Percentiles rank a stretch among this genome's conserved stretches.
Conservation (phyloP, 2,329 filamentous ascomycete genomes). For the Trichoderma asperellum region DNA sequence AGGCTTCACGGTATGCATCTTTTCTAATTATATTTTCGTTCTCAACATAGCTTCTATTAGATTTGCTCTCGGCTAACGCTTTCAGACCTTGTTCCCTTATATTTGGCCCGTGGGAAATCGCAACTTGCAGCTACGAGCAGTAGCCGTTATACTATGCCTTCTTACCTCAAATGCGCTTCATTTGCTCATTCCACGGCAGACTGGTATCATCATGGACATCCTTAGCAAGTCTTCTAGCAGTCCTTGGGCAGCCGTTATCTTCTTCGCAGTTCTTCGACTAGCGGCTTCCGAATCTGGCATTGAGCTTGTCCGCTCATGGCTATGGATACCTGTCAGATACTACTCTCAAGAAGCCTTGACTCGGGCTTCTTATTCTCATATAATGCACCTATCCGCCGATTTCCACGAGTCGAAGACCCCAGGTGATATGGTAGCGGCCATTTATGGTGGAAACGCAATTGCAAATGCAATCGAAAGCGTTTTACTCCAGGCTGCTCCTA, state of each 20-base stretch:
- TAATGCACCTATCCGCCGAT: slow-evolving; percentile 63
- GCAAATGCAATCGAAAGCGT: slow-evolving; percentile 62
- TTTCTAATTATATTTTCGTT: neutral
- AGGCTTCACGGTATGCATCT: slow-evolving; percentile 62
- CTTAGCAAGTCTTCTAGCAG: slow-evolving; percentile 57
- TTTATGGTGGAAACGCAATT: slow-evolving; percentile 57
- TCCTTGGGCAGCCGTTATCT: slow-evolving; percentile 56
- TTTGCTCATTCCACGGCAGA: slow-evolving; percentile 77
- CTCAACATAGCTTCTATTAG: neutral
- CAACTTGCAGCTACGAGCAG: slow-evolving; percentile 68
- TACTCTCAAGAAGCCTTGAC: slow-evolving; percentile 59
- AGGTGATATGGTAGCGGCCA: slow-evolving; percentile 61
- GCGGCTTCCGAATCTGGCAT: slow-evolving; percentile 59
- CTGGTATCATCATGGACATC: slow-evolving; percentile 76
- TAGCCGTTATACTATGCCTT: slow-evolving; percentile 69
- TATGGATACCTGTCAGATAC: slow-evolving; percentile 62
- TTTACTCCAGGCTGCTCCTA: slow-evolving; percentile 61
- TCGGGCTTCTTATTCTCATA: slow-evolving; percentile 61
- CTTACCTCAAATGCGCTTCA: slow-evolving; percentile 73
- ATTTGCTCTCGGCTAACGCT: neutral
- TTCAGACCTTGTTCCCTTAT: slow-evolving; percentile 73
- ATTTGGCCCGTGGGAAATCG: slow-evolving; percentile 74
- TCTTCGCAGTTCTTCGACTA: slow-evolving; percentile 57
- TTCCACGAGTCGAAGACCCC: slow-evolving; percentile 65
- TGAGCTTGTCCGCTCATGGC: slow-evolving; percentile 56